These are phyloP conservation scores for Crucibulum laeve DNA, from an alignment of 768 basidiomycete genomes.

Conservation along the genomic window DNA sequence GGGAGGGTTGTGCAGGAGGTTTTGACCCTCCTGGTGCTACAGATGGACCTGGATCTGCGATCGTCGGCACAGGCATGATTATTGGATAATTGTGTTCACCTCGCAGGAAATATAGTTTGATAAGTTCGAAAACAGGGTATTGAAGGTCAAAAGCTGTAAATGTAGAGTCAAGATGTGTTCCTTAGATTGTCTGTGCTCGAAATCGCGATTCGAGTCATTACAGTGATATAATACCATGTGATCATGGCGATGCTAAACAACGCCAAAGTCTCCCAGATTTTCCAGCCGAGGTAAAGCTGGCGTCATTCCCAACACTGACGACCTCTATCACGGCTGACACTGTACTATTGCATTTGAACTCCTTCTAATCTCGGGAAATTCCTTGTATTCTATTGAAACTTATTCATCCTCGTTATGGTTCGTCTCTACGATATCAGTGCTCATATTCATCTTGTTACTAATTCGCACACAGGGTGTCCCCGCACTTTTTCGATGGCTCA, in stretches of 20 bases:
- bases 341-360: neutral
- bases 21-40: constrained; percentile 7
- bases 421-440: neutral
- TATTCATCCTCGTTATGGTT: neutral
- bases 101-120: too few relatives aligned
- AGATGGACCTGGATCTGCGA: constrained; percentile 16
- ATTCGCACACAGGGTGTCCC: constrained; percentile 76
- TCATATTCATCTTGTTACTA: neutral
- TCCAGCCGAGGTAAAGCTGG: too few relatives aligned
- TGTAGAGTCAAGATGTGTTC: too few relatives aligned
- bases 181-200: too few relatives aligned
- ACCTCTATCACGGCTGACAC: too few relatives aligned
- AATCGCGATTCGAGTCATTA: neutral
- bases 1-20: constrained; percentile 36
- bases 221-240: neutral
- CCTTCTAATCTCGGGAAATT: neutral
- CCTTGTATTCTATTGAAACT: neutral
- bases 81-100: neutral
- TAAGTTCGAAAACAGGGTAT: too few relatives aligned
- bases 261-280: too few relatives aligned
- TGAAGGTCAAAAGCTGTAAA: too few relatives aligned
- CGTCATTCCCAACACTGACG: too few relatives aligned
- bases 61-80: constrained; percentile 31
- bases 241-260: too few relatives aligned
- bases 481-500: constrained; percentile 96